Conservation (phyloP, 495 filamentous ascomycete species). For the Xylaria cubensis region DNA sequence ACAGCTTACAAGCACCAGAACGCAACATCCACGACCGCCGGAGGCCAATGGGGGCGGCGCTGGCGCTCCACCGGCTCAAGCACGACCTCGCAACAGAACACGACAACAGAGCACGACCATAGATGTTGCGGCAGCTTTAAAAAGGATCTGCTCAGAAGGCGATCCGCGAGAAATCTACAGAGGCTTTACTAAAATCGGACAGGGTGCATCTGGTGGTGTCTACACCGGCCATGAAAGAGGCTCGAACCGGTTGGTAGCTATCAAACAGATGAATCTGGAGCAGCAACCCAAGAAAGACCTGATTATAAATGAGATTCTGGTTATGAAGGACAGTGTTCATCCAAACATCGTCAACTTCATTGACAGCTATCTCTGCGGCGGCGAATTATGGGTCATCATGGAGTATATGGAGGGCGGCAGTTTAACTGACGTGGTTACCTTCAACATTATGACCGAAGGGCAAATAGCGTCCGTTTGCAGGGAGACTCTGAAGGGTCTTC, state of each 20-base stretch:
- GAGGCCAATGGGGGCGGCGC: constrained; percentile 64
- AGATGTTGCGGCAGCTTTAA: constrained; percentile 82
- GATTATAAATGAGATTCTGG: constrained; percentile 98
- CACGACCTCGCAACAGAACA: constrained; percentile 70
- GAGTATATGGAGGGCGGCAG: constrained; percentile 99
- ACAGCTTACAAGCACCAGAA: constrained; percentile 60
- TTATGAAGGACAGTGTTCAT: constrained; percentile 99
- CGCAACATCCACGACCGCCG: constrained; percentile 62
- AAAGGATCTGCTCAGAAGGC: constrained; percentile 85
- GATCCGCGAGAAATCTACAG: constrained; percentile 89
- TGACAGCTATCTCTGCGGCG: constrained; percentile 87
- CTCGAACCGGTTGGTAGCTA: constrained; percentile 87
- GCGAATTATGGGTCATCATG: constrained; percentile 99
- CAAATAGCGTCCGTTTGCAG: constrained; percentile 96
- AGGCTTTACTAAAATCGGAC: constrained; percentile 92
- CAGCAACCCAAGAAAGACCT: constrained; percentile 98
- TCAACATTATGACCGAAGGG: constrained; percentile 97
- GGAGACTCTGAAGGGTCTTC: constrained; percentile 90
- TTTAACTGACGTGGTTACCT: constrained; percentile 96
- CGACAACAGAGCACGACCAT: constrained; percentile 72
- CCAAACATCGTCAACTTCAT: constrained; percentile 99
- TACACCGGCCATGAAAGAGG: constrained; percentile 88
- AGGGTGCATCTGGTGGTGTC: constrained; percentile 95
- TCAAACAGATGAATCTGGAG: constrained; percentile 99
- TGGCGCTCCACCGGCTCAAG: constrained; percentile 45